These are phyloP conservation scores for Protomyces inundatus DNA, from an alignment of 1,139 yeast genomes.

Conservation along the genomic window DNA sequence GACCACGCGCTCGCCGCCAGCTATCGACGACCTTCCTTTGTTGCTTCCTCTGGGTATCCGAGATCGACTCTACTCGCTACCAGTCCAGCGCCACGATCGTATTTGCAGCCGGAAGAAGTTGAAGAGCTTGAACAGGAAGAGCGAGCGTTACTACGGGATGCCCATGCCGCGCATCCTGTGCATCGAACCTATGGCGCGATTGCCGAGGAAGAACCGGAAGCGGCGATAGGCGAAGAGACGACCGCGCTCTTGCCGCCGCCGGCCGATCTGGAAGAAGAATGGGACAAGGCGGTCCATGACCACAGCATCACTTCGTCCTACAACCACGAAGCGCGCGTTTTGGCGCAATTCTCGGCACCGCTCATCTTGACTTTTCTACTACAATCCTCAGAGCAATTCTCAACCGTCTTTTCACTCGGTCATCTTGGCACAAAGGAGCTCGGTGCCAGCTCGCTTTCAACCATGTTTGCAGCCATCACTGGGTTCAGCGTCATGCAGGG, in stretches of 20 bases:
- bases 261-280: neutral
- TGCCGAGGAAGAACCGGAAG: neutral
- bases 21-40: conserved; percentile 18
- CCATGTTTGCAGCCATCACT: conserved; percentile 82
- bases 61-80: conserved; percentile 7
- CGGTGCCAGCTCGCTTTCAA: conserved; percentile 75
- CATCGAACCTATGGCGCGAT: neutral
- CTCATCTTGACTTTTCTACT: conserved; percentile 66
- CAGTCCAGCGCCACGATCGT: conserved; percentile 5
- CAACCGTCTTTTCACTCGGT: conserved; percentile 79
- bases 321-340: conserved; percentile 43
- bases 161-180: neutral
- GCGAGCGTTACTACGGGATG: conserved; percentile 9
- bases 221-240: neutral
- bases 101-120: conserved; percentile 15
- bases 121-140: conserved; percentile 26
- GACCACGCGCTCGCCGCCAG: conserved; percentile 2
- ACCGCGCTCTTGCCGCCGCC: neutral
- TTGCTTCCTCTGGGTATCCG: conserved; percentile 10
- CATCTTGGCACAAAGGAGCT: conserved; percentile 70
- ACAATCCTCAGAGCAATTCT: conserved; percentile 77
- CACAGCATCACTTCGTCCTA: conserved; percentile 9
- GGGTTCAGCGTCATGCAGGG: conserved; percentile 78
- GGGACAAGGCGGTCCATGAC: conserved; percentile 13
- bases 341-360: conserved; percentile 53